These are phyloP conservation scores for Backusella macrospora DNA, from an alignment of 192 early-diverging fungal species.

Conservation along the genomic window DNA sequence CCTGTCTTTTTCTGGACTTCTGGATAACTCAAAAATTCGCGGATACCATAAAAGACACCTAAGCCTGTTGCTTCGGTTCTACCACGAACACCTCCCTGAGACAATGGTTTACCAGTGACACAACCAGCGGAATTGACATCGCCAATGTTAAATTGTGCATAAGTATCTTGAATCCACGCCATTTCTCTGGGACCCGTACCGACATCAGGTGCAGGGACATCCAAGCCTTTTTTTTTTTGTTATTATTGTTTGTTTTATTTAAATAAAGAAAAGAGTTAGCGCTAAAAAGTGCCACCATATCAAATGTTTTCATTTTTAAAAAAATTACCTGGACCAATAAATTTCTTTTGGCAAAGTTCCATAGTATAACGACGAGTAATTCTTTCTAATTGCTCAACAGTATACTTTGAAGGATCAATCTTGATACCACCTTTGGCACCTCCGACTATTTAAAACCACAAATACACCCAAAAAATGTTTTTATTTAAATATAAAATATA, in stretches of 20 bases:
- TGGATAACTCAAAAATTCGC: constrained; percentile 77
- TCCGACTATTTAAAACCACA: constrained; percentile 35
- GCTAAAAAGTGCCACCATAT: neutral
- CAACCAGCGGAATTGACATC: constrained; percentile 80
- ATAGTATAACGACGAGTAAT: constrained; percentile 86
- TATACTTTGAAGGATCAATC: constrained; percentile 79
- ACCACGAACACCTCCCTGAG: constrained; percentile 80
- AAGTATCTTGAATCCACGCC: constrained; percentile 88
- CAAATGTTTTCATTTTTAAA: neutral
- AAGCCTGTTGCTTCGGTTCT: constrained; percentile 82
- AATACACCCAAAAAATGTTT: neutral
- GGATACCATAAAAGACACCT: constrained; percentile 79
- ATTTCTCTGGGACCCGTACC: constrained; percentile 81
- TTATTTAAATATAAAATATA: no score
- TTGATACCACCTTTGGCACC: constrained; percentile 83
- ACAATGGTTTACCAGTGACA: constrained; percentile 82
- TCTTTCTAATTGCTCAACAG: constrained; percentile 68
- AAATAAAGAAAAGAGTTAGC: neutral
- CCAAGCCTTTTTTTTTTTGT: constrained; percentile 44
- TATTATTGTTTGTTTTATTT: neutral
- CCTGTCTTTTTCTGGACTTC: constrained; percentile 74
- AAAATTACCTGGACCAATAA: constrained; percentile 67
- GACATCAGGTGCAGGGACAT: constrained; percentile 84
- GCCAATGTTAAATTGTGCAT: constrained; percentile 77
- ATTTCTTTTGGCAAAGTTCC: constrained; percentile 85